Evolutionary conservation across 495 filamentous ascomycete species (phyloP), one percentile per base, ranked within the genome.

Genomic region (Neurospora sp.): DNA sequence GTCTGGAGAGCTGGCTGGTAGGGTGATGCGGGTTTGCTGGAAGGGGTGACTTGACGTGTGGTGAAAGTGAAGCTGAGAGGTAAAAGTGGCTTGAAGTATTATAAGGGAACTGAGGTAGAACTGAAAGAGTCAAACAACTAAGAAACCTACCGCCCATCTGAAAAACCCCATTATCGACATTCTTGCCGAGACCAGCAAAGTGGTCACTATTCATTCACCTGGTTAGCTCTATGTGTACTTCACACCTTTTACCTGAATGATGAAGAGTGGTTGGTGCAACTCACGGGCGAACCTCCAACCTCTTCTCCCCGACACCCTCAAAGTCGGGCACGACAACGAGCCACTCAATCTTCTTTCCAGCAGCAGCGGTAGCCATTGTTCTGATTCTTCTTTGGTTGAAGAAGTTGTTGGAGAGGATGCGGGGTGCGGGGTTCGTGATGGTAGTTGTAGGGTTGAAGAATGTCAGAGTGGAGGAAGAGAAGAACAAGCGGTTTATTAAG

Each of bases 281-380:
- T 79, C 81, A 96, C 92, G 86, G 83, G 69, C 94, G 86, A 69
- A 93, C 89, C 76, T 90, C 87, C 44, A 96, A 79, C 40, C 94
- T 81, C 84, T 91, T 91, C 69, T 85, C 83, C 76, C 91, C 80
- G n/a, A 82, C 86, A 5, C 88, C 91, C 0, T 85, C 85, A 74
- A 90, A 87, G 82, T 98, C 95, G 18, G 94, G 94, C 18, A 95
- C 75, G 71, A 97, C 90, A 76, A 94, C 91, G 11, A 98, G 87
- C 89, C 91, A 98, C 82, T 98, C 94, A 72, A 87, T 84, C 82
- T 91, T 90, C 70, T 80, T 79, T 71, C 83, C 78, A 12, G 76
- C 69, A 69, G 83, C 74, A 9, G 77, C 6, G 14, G 53, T 44
- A 38, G 85, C 79, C 85, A 87, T 87, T 74, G 78, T 81, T 74